Base-by-base conservation (phyloP, 441 rosid species). In the Gossypium trilobum region DNA sequence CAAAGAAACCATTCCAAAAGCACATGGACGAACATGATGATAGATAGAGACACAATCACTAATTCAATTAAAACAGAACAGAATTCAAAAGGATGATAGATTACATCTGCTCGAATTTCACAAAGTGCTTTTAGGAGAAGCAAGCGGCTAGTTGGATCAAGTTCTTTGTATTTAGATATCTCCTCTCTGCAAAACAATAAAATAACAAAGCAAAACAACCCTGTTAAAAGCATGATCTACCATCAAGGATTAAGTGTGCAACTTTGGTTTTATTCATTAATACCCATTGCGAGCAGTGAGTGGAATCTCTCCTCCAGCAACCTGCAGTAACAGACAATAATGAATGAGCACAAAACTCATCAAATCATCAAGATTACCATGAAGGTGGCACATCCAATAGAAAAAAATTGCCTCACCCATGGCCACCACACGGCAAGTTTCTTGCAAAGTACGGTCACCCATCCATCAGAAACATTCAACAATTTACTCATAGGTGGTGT, bases 401-500 rank as follows among this genome's bases (percentile, higher is more conserved):
- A 42, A 71, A 71, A 55, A 25, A 23, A 17, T 14, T 36, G 42
- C 46, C 83, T 76, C 77, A 93, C 98, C 91, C 88, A 86, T 72
- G 92, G 89, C 97, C 97, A 93, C 93, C 94, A 91, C 19, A 70
- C 36, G 46, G 75, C 75, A 2, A 93, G 84, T 81, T 86, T 89
- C 88, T 91, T 93, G 77, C 92, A 85, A 71, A 93, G 86, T 52
- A 74, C 82, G 66, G 94, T 84, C 78, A 91, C 87, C 98, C 97
- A 93, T 5, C 83, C 86, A 82, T 84, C 92, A 27, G 83, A 78
- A 56, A 65, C 56, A 39, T 85, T 78, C 80, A 93, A 72, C 20
- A 74, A 51, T 75, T 86, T 93, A 78, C 83, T 81, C 46, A 80
- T 79, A 75, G 96, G 98, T 5, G 85, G 96, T 73, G 88, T 86